Percentiles rank a stretch among this genome's conserved stretches.
These are phyloP conservation scores for Petunia secreta DNA, from an alignment of 257 asterid species.

Conservation along the genomic window DNA sequence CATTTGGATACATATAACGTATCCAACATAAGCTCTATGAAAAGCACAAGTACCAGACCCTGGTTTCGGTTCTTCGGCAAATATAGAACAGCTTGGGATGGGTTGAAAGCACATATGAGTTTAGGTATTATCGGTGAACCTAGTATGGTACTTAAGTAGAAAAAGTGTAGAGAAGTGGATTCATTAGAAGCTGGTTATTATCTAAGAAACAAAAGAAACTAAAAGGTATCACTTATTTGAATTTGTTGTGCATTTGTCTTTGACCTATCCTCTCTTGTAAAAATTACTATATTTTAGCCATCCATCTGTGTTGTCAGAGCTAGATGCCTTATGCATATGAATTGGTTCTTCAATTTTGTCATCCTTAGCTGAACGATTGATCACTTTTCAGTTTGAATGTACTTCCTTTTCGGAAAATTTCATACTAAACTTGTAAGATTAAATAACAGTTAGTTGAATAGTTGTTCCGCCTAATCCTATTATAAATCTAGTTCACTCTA, in stretches of 20 bases:
- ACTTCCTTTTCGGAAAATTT: no score
- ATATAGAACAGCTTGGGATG: background rate
- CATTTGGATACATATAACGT: background rate
- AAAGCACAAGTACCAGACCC: background rate
- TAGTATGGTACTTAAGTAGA: background rate
- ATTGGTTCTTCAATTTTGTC: background rate
- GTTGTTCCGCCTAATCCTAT: no score
- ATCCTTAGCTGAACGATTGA: no score
- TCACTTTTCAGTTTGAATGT: no score
- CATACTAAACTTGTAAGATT: no score
- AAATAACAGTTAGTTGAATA: no score
- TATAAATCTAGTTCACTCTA: no score
- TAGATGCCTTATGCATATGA: background rate
- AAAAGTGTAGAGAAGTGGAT: background rate
- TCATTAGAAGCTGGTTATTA: background rate
- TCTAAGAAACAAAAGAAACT: background rate
- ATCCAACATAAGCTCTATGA: background rate
- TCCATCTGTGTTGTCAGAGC: background rate
- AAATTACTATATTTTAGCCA: background rate
- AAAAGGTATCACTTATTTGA: background rate
- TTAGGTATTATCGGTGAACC: background rate
- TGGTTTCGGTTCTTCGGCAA: background rate
- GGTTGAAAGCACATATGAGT: background rate
- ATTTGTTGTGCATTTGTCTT: background rate
- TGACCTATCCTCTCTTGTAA: background rate